These are phyloP conservation scores for Polyporus tsugae DNA, from an alignment of 1,284 basidiomycete species.

Conservation along the genomic window DNA sequence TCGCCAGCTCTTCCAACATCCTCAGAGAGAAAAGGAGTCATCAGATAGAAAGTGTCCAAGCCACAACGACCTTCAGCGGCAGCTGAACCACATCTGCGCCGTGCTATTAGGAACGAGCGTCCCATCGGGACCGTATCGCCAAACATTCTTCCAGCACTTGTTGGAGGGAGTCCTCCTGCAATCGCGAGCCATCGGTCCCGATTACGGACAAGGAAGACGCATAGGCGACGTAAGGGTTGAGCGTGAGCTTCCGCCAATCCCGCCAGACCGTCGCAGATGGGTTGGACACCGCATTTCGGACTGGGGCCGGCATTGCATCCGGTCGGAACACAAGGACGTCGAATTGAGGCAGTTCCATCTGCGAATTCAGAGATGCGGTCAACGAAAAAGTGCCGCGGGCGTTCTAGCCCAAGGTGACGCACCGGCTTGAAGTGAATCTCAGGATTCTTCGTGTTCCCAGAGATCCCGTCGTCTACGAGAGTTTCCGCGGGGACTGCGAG, in stretches of 20 bases:
- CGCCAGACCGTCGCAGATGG: constrained; percentile 13
- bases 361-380: neutral
- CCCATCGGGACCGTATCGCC: constrained; percentile 11
- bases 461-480: constrained; percentile 22
- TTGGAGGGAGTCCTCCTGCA: neutral
- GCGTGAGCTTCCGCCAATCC: constrained; percentile 19
- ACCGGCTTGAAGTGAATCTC: constrained; percentile 26
- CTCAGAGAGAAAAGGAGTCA: neutral
- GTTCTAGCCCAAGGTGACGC: neutral
- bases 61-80: neutral
- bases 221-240: constrained; percentile 22
- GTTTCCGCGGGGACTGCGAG: constrained; percentile 10
- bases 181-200: neutral
- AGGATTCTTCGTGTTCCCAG: constrained; percentile 16
- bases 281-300: neutral
- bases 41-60: neutral
- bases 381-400: neutral
- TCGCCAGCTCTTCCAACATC: neutral
- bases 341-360: constrained; percentile 22
- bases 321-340: constrained; percentile 22
- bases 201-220: constrained; percentile 14
- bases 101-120: neutral
- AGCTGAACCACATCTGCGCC: neutral
- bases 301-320: constrained; percentile 19
- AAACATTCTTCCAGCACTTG: constrained; percentile 8